Base-by-base conservation (phyloP, 176 grass and related monocot genomes). In the Elymus sibiricus region DNA sequence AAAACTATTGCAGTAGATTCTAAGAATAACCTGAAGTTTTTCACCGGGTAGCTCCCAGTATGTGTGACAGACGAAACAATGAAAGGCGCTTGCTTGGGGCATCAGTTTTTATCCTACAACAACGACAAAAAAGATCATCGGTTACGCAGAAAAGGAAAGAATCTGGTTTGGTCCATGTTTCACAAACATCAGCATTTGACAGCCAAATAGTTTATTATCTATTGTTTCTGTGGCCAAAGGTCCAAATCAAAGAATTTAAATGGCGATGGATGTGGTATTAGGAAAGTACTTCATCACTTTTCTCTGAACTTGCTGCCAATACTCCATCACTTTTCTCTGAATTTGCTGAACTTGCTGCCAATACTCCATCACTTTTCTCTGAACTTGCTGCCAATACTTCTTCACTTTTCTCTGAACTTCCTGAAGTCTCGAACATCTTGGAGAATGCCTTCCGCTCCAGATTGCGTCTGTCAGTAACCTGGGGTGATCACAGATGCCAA, bases 401-500 rank as follows among this genome's bases (percentile, higher is more conserved):
- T 22, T 82, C 78, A 46, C 75, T 86, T 40, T 83, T 89, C 32
- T 93, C 96, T 82, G 90, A 86, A 86, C 73, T 92, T 87, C 83
- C 79, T 60, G 94, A 91, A 37, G 88, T 39, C 87, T 92, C 92
- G 59, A 98, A 98, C 92, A 98, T 87, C 90, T 77, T 98, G 0
- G 97, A 94, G 59, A 90, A 98, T 26, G 92, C 90, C 86, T 86
- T 98, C 70, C 88, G 90, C 82, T 98, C 90, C 76, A 80, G 91
- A 79, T 94, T 88, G 56, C 90, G 86, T 37, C 85, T 95, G 53
- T 92, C 88, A 79, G 93, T 46, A 74, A 98, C 94, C 93, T 95
- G 88, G 49, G 74, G 59, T 62, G 77, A 82, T 79, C 28, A 46
- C 1, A 1, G n/a, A 38, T 43, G 44, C 76, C 62, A 83, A 73